Evolutionary conservation across 2,329 filamentous ascomycete species (phyloP).

Genomic region (Aspergillus sclerotialis): DNA sequence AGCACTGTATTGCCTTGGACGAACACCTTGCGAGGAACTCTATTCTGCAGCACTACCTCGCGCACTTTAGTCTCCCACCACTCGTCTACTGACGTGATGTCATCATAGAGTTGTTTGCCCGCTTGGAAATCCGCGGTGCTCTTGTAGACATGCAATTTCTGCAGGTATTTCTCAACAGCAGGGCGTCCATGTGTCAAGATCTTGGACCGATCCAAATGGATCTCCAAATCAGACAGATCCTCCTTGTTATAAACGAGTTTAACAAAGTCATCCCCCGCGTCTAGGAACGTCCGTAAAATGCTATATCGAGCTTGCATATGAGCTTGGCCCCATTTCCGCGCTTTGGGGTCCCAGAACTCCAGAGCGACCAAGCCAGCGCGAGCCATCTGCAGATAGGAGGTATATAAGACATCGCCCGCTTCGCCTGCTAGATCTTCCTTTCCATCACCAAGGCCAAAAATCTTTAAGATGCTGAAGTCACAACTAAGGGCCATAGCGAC

Average conservation of each 20-base stretch:
- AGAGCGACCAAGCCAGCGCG: conserved; percentile 81
- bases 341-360: conserved; percentile 92
- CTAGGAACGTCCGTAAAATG: conserved; percentile 69
- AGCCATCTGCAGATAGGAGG: conserved; percentile 87
- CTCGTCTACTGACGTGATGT: conserved; percentile 75
- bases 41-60: conserved; percentile 51
- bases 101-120: conserved; percentile 72
- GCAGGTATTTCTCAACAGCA: conserved; percentile 77
- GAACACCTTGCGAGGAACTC: conserved; percentile 65
- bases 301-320: conserved; percentile 89
- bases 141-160: conserved; percentile 91
- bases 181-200: conserved; percentile 76
- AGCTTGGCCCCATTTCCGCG: conserved; percentile 83
- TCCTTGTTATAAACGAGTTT: conserved; percentile 67
- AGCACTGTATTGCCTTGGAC: conserved; percentile 86
- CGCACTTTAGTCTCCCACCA: conserved; percentile 80
- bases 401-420: conserved; percentile 81
- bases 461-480: conserved; percentile 79
- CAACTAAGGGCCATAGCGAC: conserved; percentile 88
- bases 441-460: conserved; percentile 86
- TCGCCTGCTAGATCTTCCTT: conserved; percentile 62
- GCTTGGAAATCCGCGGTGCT: conserved; percentile 73
- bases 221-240: conserved; percentile 72
- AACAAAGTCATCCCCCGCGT: conserved; percentile 81
- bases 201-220: conserved; percentile 76